A percentile compares a stretch with the other conserved stretches of the same genome.
Conservation (phyloP, 371 early-diverging fungal genomes). For the Mortierella sp. region DNA sequence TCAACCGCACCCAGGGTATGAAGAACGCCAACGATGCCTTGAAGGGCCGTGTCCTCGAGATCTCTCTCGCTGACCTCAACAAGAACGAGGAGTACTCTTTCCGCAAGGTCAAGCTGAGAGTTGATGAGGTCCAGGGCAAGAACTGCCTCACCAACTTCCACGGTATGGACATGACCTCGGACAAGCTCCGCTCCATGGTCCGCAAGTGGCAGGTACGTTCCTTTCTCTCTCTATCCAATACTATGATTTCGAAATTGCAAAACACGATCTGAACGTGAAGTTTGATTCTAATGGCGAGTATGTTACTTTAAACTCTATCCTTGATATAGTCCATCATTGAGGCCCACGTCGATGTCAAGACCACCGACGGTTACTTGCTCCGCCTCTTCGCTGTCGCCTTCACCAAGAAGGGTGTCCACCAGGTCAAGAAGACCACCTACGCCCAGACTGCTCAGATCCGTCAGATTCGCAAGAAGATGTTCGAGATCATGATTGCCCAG, state of each 20-base stretch:
- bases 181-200: constrained; percentile 99
- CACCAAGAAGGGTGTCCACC: constrained; percentile 97
- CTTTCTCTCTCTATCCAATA: too few species aligned
- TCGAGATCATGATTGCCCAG: constrained; percentile 97
- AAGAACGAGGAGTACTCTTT: constrained; percentile 95
- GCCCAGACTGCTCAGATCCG: constrained; percentile 98
- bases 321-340: constrained; percentile 93
- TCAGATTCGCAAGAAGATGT: constrained; percentile 99
- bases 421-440: constrained; percentile 99
- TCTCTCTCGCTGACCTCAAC: constrained; percentile 98
- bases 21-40: constrained; percentile 97
- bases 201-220: constrained; percentile 99
- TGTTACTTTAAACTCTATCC: not conserved
- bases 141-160: constrained; percentile 99
- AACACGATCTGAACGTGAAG: too few species aligned
- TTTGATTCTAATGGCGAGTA: too few species aligned
- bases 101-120: constrained; percentile 99
- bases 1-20: constrained; percentile 99
- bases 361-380: constrained; percentile 99
- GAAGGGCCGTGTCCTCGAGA: constrained; percentile 98
- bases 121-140: constrained; percentile 98
- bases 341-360: constrained; percentile 99
- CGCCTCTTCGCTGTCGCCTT: constrained; percentile 98
- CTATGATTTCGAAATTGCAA: too few species aligned
- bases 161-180: constrained; percentile 99